Conservation (phyloP, 495 filamentous ascomycete species). For the Astrocystis sublimbata region DNA sequence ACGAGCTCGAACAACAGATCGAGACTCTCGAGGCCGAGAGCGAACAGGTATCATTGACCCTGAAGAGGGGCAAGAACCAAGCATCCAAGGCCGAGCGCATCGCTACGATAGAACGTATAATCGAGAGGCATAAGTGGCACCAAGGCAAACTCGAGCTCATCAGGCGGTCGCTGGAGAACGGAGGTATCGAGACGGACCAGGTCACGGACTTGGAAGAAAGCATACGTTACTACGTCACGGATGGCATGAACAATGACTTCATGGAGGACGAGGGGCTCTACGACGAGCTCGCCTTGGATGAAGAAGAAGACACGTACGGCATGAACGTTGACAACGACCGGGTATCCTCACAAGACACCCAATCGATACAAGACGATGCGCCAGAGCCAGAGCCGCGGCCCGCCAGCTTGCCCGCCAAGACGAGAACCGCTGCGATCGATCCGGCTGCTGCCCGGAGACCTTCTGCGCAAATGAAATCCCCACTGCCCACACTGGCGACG, state of each 20-base stretch:
- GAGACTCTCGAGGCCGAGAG: conserved; percentile 89
- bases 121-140: conserved; percentile 96
- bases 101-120: conserved; percentile 76
- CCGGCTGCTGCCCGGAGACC: conserved; percentile 66
- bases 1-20: conserved; percentile 90
- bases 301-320: conserved; percentile 84
- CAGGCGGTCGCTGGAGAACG: conserved; percentile 86
- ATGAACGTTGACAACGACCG: conserved; percentile 80
- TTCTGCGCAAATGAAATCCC: conserved; percentile 90
- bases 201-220: conserved; percentile 85
- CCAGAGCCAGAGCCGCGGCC: conserved; percentile 62
- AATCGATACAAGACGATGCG: conserved; percentile 85
- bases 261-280: conserved; percentile 89
- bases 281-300: conserved; percentile 88
- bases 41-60: conserved; percentile 78
- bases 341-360: conserved; percentile 91
- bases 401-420: conserved; percentile 53
- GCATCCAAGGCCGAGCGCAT: conserved; percentile 78
- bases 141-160: conserved; percentile 89
- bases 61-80: conserved; percentile 94
- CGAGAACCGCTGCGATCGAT: conserved; percentile 53
- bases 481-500: conserved; percentile 85
- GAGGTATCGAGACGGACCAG: conserved; percentile 78
- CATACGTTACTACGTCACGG: conserved; percentile 93
- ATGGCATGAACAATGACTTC: conserved; percentile 84